A percentile compares a stretch with the other conserved stretches of the same genome.
phyloP scores from a whole-genome alignment of 768 basidiomycete species.

The Rubroboletus pulcherrimus region DNA sequence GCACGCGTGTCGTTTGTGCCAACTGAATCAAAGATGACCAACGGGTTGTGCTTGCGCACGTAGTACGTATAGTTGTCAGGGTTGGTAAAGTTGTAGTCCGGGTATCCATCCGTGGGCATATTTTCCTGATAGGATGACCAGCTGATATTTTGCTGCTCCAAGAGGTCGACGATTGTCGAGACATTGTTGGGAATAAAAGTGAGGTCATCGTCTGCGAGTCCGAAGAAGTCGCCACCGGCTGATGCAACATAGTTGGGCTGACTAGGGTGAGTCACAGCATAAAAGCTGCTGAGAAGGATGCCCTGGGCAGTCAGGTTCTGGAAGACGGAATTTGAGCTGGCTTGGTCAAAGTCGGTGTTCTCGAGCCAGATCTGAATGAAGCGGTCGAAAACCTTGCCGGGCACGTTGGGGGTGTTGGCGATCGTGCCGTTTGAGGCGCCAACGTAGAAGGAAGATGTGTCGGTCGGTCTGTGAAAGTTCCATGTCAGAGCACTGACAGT shows the following conservation, averaged over 20 bases:
- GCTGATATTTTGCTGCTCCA: constrained; percentile 53
- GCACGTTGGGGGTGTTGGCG: constrained; percentile 34
- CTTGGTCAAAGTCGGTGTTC: constrained; percentile 50
- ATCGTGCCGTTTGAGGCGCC: constrained; percentile 43
- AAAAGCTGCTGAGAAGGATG: constrained; percentile 44
- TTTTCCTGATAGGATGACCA: constrained; percentile 64
- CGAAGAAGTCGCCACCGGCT: constrained; percentile 53
- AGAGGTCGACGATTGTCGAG: constrained; percentile 55
- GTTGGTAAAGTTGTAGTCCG: constrained; percentile 36
- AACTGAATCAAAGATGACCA: constrained; percentile 50
- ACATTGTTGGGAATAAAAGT: constrained; percentile 40
- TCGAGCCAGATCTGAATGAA: constrained; percentile 61
- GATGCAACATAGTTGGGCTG: constrained; percentile 56
- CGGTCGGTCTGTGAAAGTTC: constrained; percentile 21
- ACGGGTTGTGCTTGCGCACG: constrained; percentile 54
- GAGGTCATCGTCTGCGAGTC: constrained; percentile 39
- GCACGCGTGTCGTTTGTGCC: constrained; percentile 39
- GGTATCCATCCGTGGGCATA: constrained; percentile 48
- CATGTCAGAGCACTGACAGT: not conserved
- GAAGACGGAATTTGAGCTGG: constrained; percentile 28
- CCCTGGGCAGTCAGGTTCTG: constrained; percentile 45
- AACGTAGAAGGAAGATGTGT: constrained; percentile 37
- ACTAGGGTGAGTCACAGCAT: constrained; percentile 53
- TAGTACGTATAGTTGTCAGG: constrained; percentile 45
- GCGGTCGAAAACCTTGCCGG: constrained; percentile 44